Base-by-base conservation (phyloP, 2,329 filamentous ascomycete species). In the Fusarium siculi region DNA sequence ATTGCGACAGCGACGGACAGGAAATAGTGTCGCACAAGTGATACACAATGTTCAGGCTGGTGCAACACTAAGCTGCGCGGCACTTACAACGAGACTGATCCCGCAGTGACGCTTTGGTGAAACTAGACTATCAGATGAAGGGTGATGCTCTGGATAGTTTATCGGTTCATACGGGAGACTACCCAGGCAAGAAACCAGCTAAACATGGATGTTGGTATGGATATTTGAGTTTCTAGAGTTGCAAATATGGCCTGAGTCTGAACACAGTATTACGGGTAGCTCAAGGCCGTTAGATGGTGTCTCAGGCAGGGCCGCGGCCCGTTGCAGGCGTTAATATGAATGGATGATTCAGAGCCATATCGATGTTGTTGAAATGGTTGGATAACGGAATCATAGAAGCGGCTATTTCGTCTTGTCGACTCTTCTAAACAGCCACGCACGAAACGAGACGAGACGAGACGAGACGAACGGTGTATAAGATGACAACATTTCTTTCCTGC, bases 61-160 rank as follows among this genome's bases (percentile, higher is more conserved):
- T 74, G 60, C 25, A 57, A 66, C 72, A 52, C 30, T 36, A 60
- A 60, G 56, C 57, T 54, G 61, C 40, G 46, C 60, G 68, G 64
- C 68, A 74, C 57, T 73, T 66, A 43, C 25, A 37, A 28, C 44
- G 23, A 56, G 32, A 58, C 32, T 73, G 52, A 57, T 66, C 40
- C 70, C 32, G 57, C 54, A 72, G 44, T 44, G 49, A 60, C 36
- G 67, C 50, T 58, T 25, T 69, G 34, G 66, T 49, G 47, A 42
- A 37, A 42, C 54, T 36, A 8, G 7, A 36, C 10, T 11, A 46
- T 56, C n/a, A 32, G 60, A 56, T 66, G 46, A 56, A 55, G 34
- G 60, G 47, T 23, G n/a, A 39, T 58, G 8, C 18, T 46, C 25
- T 58, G 40, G 36, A 36, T 43, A 43, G 39, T 23, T 44, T n/a